Evolutionary conservation across 768 basidiomycete species (phyloP).

Genomic region (Boletus barrowsii): DNA sequence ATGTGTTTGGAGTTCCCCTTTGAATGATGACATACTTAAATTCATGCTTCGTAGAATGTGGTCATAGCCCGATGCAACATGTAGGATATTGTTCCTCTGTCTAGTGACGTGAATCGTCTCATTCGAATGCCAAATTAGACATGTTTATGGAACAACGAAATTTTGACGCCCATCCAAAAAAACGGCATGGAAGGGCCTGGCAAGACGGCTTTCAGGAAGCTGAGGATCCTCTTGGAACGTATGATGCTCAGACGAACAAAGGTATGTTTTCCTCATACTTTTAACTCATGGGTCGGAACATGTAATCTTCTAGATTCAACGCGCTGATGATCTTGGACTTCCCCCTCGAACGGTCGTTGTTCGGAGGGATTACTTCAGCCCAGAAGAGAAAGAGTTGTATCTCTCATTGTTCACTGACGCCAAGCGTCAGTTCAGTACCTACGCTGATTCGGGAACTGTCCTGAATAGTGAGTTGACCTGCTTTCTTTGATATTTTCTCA

Average conservation of each 20-base stretch:
- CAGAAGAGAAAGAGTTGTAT: conserved; percentile 96
- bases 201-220: conserved; percentile 82
- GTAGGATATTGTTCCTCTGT: conserved; percentile 34
- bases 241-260: conserved; percentile 96
- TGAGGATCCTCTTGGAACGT: conserved; percentile 82
- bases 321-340: conserved; percentile 92
- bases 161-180: conserved; percentile 93
- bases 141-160: conserved; percentile 97
- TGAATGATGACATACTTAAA: background rate
- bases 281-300: background rate
- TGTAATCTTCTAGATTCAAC: conserved; percentile 60
- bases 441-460: conserved; percentile 84
- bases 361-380: conserved; percentile 88
- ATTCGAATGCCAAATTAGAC: conserved; percentile 44
- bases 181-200: conserved; percentile 82
- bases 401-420: conserved; percentile 89
- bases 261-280: conserved; percentile 33
- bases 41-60: conserved; percentile 54
- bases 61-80: conserved; percentile 83
- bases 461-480: conserved; percentile 71
- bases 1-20: conserved; percentile 13
- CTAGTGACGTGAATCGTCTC: background rate
- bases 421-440: conserved; percentile 88
- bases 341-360: conserved; percentile 91
- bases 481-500: background rate